Base-by-base conservation (phyloP, 768 basidiomycete species). In the Lactarius psammicola region DNA sequence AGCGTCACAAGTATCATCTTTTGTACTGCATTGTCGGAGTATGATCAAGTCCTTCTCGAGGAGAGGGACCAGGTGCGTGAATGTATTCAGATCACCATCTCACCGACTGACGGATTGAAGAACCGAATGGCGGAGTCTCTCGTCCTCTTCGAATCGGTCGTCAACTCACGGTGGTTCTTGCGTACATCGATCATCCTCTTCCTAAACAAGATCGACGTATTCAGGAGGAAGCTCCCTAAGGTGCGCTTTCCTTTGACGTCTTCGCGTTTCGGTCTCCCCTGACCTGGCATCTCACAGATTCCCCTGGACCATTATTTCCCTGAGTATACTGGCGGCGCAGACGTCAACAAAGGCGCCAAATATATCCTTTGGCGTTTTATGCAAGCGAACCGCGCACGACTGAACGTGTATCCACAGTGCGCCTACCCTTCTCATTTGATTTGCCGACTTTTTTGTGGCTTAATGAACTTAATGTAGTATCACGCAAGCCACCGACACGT, bases 311-410 rank as follows among this genome's bases (percentile, higher is more conserved):
- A 80, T 49, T 89, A 89, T 74, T 95, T 94, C 75, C 86, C 92
- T 4, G 94, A 95, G 72, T 95, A 95, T 75, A 90, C 90, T 0
- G 92, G 92, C 34, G 93, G 93, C 5, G 76, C 87, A 2, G 91
- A 95, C 71, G 90, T 95, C 75, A 95, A 94, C 78, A 95, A 95
- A 75, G 94, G 92, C 1, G 92, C 94, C 0, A 94, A 95, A 71
- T 96, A 93, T 69, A 94, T 97, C 60, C 79, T 97, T 40, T 97
- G 94, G 95, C 80, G 90, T 72, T 98, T 96, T 71, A 94, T 94
- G 82, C 92, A 95, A 75, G 88, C 89, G 62, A 96, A 95, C 70
- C 78, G 90, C 23, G 90, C 90, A 60, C 76, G 87, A 60, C 76
- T 95, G 69, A 92, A 87, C 63, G 90, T 97, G n/a, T 97, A 95